Evolutionary conservation across 2,329 filamentous ascomycete genomes (phyloP), one percentile per base, ranked within the genome.

Genomic region (Cladosporium velox): DNA sequence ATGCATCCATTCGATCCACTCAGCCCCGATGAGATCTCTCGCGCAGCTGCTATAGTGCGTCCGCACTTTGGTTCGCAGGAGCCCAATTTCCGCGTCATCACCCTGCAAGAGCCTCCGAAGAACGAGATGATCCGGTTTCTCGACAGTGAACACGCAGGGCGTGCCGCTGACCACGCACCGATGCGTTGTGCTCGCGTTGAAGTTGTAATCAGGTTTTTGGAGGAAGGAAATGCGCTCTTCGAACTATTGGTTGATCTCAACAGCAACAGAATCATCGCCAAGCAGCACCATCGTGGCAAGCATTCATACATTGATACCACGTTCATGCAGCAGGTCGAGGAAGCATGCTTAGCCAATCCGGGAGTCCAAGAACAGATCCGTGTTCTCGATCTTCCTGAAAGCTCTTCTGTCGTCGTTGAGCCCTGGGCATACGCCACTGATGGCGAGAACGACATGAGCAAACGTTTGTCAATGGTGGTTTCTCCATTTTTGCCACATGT

Each of bases 61-160:
- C 1, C 75, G 91, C 58, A 87, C 85, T 70, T 83, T 88, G 65
- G 86, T 85, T 68, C 89, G n/a, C 61, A 57, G 91, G 74, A 88
- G 90, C 84, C 85, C 18, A 64, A 64, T 59, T 70, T 75, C 32
- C 68, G 74, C 11, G 71, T 72, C 30, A 74, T 75, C 65, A 73
- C 70, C 26, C 70, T 77, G 1, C 70, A 73, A 52, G 75, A 77
- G 54, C 75, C 75, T 15, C 34, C 68, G 10, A 77, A 77, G 64
- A 70, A 68, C 0, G 70, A 72, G 44, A 66, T 76, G 18, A 59
- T 80, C 14, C 2, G 44, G 12, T 59, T 59, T n/a, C 63, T 78
- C 76, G 77, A 79, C 64, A 18, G 28, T 3, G 32, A 41, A n/a
- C 15, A 35, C 51, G 30, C 30, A 24, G 52, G 18, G 10, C 30